Conservation (phyloP, 2,329 filamentous ascomycete species). For the Sporothrix curviconia region DNA sequence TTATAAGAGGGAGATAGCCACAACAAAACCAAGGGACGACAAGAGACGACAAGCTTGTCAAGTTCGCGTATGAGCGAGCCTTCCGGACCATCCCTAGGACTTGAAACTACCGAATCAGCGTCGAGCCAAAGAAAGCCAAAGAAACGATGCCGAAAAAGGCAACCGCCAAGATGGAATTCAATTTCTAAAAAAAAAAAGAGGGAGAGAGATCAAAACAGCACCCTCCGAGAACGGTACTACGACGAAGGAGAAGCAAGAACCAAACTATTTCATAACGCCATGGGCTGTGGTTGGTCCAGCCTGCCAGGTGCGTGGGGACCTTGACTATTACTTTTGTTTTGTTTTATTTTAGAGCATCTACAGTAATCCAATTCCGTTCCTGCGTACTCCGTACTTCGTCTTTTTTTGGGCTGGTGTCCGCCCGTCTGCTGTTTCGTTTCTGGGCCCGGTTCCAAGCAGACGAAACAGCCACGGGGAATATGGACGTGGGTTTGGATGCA, state of each 20-base stretch:
- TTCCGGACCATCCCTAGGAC: too few species aligned
- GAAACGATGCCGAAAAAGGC: not conserved
- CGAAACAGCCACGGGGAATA: not conserved
- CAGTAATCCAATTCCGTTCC: not conserved
- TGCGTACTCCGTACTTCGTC: not conserved
- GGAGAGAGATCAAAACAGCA: not conserved
- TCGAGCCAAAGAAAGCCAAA: not conserved
- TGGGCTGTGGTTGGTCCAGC: not conserved
- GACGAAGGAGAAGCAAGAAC: not conserved
- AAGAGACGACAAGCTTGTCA: too few species aligned
- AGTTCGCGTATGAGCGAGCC: not conserved
- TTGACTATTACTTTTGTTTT: not conserved
- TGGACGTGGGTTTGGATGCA: too few species aligned
- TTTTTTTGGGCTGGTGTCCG: not conserved
- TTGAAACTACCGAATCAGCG: constrained; percentile 5
- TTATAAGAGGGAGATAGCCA: not conserved
- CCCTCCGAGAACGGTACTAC: too few species aligned
- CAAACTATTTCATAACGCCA: not conserved
- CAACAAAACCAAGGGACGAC: not conserved
- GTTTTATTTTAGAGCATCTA: not conserved
- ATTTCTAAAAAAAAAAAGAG: not conserved
- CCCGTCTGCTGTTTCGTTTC: not conserved
- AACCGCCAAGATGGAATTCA: too few species aligned
- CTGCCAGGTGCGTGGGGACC: not conserved
- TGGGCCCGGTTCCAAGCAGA: not conserved